phyloP scores from a whole-genome alignment of 1,284 basidiomycete genomes.

The Rhodotorula sp. region DNA sequence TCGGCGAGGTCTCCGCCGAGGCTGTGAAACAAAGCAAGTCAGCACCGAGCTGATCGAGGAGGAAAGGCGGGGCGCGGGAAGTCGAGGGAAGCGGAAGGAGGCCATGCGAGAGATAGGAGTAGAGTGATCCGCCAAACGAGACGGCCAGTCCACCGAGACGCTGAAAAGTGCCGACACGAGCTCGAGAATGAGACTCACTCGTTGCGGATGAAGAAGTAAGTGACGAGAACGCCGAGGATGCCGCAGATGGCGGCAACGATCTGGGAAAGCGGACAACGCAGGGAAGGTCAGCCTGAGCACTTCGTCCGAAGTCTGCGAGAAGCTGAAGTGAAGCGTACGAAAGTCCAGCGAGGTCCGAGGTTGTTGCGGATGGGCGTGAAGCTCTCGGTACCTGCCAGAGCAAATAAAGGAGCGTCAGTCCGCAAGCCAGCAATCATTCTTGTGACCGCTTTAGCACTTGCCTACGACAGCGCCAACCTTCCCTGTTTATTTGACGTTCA shows the following conservation, averaged over 20 bases:
- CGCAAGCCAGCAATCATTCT: too few species aligned
- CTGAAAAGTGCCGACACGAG: too few species aligned
- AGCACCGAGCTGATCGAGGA: background rate
- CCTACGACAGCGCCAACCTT: slow-evolving; percentile 72
- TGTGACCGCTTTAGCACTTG: too few species aligned
- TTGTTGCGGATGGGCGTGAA: slow-evolving; percentile 45
- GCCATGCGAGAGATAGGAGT: background rate
- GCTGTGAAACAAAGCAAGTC: background rate
- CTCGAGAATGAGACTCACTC: slow-evolving; percentile 14
- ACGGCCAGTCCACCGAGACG: too few species aligned
- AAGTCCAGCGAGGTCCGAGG: slow-evolving; percentile 56
- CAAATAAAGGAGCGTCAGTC: too few species aligned
- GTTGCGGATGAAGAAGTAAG: slow-evolving; percentile 61
- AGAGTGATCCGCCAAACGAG: too few species aligned
- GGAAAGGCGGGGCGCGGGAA: background rate
- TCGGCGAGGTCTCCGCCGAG: slow-evolving; percentile 63
- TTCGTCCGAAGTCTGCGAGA: too few species aligned
- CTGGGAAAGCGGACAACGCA: background rate
- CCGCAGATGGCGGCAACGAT: slow-evolving; percentile 70
- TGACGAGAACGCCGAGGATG: slow-evolving; percentile 61
- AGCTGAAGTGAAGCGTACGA: slow-evolving; percentile 43
- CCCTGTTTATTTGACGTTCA: slow-evolving; percentile 59
- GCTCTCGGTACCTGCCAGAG: slow-evolving; percentile 56
- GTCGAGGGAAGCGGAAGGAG: background rate
- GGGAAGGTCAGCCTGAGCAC: background rate